Percentiles rank a stretch among this genome's conserved stretches.
Evolutionary conservation across 2,329 filamentous ascomycete species (phyloP).

Genomic region (Talaromyces sp.): DNA sequence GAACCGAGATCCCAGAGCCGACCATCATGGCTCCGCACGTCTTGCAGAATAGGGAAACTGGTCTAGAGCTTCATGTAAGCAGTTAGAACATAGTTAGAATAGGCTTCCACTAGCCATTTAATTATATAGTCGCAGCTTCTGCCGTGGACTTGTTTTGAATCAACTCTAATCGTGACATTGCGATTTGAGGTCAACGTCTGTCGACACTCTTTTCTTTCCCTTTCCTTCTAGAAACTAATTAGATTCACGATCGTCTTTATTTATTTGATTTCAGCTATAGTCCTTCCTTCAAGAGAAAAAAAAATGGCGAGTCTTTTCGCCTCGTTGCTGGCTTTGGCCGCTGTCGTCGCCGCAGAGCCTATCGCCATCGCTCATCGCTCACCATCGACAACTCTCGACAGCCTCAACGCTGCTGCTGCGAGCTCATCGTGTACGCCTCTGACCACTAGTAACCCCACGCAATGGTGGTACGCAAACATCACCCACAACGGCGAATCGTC

Average conservation of each 20-base stretch:
- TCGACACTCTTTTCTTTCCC: background rate
- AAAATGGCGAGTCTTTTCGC: conserved; percentile 7
- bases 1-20: background rate
- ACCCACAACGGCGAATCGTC: conserved; percentile 24
- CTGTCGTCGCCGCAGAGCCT: background rate
- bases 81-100: background rate
- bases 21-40: background rate
- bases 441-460: conserved; percentile 6
- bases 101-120: background rate
- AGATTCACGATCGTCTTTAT: background rate
- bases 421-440: conserved; percentile 6
- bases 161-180: background rate
- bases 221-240: background rate
- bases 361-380: background rate
- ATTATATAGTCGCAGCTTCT: background rate
- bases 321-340: conserved; percentile 6
- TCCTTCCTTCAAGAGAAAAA: background rate
- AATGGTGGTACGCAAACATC: conserved; percentile 23
- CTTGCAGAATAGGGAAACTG: conserved; percentile 9
- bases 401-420: conserved; percentile 1
- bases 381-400: background rate
- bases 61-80: background rate
- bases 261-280: background rate
- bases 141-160: background rate
- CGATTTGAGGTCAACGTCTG: background rate